Evolutionary conservation across 306 rosid species (phyloP), one percentile per base, ranked within the genome.

Genomic region (Trifolium pratense): DNA sequence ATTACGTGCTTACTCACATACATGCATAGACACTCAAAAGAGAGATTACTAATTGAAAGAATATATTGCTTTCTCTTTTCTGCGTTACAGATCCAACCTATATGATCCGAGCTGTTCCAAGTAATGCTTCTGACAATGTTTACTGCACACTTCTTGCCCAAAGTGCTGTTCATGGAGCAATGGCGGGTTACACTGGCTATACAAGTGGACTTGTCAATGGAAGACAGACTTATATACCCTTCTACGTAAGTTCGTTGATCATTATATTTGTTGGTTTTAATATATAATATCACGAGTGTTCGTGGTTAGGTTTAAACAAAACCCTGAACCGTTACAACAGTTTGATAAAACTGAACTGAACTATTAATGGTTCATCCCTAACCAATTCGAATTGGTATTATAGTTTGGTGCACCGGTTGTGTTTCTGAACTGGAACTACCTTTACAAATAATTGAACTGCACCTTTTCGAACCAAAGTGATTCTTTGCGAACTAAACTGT

Each of bases 141-240:
- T 93, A 91, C 78, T 86, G 92, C 85, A 93, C 97, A 15, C 91
- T 93, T 53, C 96, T 91, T 51, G 97, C 98, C 79, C 98, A 89
- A 82, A 94, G 97, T 82, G 93, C 95, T 37, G 85, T 90, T 60
- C 99, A 94, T 83, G 99, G 97, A 70, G 97, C 96, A 71, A 91
- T 94, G 99, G 97, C 99, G 40, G 99, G 97, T 15, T 94, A 94
- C 59, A 88, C 97, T 7, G 97, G 99, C 69, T 86, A 83, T 58
- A 86, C 96, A 1, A 85, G 81, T 36, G 96, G 96, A 39, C 92
- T 86, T 59, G 97, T 94, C 58, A 88, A 91, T 55, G 99, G 97
- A 88, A 89, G 97, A 88, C 87, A 94, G 40, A 80, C 96, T 51
- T 91, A 86, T 59, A 89, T 91, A 85, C 99, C 97, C 39, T 91